Conservation (phyloP, 75 land plant species). For the Pinus albicaulis region DNA sequence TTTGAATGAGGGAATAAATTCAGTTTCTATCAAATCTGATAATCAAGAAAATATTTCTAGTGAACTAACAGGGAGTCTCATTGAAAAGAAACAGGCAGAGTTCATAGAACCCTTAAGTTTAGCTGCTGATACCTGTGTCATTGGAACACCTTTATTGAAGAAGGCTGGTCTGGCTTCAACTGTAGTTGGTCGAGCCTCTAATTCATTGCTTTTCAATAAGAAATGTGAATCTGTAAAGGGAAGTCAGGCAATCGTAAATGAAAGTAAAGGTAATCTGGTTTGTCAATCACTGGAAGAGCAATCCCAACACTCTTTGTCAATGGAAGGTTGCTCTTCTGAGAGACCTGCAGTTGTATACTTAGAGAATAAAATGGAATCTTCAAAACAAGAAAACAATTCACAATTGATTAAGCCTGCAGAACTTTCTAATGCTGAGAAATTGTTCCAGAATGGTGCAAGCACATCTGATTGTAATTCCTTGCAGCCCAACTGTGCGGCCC, state of each 20-base stretch:
- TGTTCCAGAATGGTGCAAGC: background rate
- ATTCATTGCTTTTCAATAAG: conserved; percentile 4
- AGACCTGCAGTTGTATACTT: background rate
- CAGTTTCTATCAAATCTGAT: background rate
- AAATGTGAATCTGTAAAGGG: background rate
- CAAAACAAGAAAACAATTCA: background rate
- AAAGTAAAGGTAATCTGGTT: background rate
- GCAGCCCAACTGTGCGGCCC: background rate
- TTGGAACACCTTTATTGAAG: no score
- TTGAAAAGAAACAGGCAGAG: background rate
- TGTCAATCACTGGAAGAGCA: background rate
- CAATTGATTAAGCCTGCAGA: background rate
- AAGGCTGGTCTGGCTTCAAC: background rate
- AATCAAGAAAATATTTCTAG: background rate
- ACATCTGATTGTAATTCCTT: background rate
- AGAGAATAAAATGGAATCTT: background rate
- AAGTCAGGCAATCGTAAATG: background rate
- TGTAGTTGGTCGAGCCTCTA: conserved; percentile 7
- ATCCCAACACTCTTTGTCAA: background rate
- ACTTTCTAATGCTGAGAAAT: background rate
- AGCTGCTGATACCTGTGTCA: no score
- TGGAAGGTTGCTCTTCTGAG: background rate
- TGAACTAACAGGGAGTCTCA: background rate
- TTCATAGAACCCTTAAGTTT: no score
- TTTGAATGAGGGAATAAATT: no score